These are phyloP conservation scores for Achlya hypogyna DNA, from an alignment of 352 stramenopile species.

Conservation along the genomic window DNA sequence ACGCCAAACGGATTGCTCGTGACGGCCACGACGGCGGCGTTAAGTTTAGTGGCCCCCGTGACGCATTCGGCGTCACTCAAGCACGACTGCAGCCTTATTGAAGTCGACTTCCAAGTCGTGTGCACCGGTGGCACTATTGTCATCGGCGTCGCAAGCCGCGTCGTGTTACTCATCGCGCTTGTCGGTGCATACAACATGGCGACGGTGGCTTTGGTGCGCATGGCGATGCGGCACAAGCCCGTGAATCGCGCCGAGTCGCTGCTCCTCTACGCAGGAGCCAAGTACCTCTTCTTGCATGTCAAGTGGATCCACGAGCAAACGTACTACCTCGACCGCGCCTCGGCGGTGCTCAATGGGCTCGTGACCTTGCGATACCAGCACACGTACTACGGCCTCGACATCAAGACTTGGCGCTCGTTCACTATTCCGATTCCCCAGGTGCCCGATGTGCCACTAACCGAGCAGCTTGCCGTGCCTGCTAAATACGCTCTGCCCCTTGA, in stretches of 20 bases:
- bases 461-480: not conserved
- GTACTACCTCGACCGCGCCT: not conserved
- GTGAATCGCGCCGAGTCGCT: not conserved
- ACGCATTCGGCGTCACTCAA: not conserved
- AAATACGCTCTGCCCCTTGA: not conserved
- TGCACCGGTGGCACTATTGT: not conserved
- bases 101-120: conserved; percentile 7
- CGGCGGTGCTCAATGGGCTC: not conserved
- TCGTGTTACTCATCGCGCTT: not conserved
- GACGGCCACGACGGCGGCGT: not conserved
- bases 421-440: not conserved
- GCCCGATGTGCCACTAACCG: not conserved
- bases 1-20: not conserved
- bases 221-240: not conserved
- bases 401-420: not conserved
- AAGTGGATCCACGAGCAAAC: not conserved
- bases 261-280: not conserved
- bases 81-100: not conserved
- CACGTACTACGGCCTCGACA: not conserved
- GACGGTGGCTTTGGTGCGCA: not conserved
- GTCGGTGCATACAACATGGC: not conserved
- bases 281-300: not conserved
- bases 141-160: not conserved
- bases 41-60: not conserved
- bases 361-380: not conserved